Percentiles rank a stretch among this genome's conserved stretches.
These are phyloP conservation scores for Penicillium occitanis DNA, from an alignment of 2,329 filamentous ascomycete species.

Conservation along the genomic window DNA sequence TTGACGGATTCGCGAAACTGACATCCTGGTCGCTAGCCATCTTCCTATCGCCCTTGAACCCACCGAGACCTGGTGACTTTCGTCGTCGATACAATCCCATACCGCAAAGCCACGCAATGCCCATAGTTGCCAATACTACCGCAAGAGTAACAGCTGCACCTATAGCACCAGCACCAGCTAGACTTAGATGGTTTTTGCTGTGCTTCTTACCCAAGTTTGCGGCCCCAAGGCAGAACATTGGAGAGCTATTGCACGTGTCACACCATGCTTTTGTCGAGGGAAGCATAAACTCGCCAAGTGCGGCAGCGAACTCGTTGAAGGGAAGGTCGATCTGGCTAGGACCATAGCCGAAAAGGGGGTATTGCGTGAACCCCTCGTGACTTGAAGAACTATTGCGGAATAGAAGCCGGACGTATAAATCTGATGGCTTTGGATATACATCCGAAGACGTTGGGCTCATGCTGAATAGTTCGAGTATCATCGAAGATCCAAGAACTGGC, in stretches of 20 bases:
- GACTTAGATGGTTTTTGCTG: conserved; percentile 35
- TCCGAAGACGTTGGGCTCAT: conserved; percentile 32
- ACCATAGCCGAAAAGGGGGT: conserved; percentile 53
- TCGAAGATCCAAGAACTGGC: conserved; percentile 50
- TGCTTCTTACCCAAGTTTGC: conserved; percentile 24
- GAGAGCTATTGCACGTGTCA: conserved; percentile 44
- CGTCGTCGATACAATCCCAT: conserved; percentile 46
- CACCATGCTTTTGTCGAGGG: conserved; percentile 55
- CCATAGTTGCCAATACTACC: conserved; percentile 45
- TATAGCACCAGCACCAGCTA: conserved; percentile 56
- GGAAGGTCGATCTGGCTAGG: conserved; percentile 48
- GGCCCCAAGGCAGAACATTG: conserved; percentile 54
- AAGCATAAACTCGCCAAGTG: conserved; percentile 47
- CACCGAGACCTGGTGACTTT: conserved; percentile 45
- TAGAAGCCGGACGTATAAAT: conserved; percentile 57
- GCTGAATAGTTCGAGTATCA: conserved; percentile 56
- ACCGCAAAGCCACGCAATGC: conserved; percentile 42
- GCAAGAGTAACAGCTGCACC: conserved; percentile 55
- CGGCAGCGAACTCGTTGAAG: conserved; percentile 52
- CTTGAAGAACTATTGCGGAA: conserved; percentile 57
- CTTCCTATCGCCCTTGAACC: conserved; percentile 58
- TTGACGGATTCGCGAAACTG: conserved; percentile 42
- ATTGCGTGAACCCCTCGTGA: conserved; percentile 37
- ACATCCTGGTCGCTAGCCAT: conserved; percentile 57
- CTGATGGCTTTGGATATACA: conserved; percentile 42